Evolutionary conservation across 192 early-diverging fungal genomes (phyloP).

Genomic region (Dissophora ornata): DNA sequence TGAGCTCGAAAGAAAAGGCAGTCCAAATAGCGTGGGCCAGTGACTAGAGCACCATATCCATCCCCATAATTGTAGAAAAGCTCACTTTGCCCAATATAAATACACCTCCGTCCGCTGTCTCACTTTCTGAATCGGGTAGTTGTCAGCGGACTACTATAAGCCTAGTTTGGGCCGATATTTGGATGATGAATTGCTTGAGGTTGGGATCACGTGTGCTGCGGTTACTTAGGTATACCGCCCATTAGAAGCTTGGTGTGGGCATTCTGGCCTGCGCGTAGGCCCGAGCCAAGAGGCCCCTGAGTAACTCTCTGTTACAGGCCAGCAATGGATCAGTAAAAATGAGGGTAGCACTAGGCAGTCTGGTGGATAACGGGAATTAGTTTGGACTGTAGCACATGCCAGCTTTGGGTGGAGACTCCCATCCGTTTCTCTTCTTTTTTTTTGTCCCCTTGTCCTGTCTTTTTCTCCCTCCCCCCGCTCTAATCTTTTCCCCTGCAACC

Average conservation of each 20-base stretch:
- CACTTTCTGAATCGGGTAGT: conserved; percentile 51
- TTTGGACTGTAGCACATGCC: conserved; percentile 52
- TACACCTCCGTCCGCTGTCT: too few relatives aligned
- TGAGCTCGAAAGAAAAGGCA: too few relatives aligned
- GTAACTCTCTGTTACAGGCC: conserved; percentile 52
- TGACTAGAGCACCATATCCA: too few relatives aligned
- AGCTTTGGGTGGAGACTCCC: conserved; percentile 52
- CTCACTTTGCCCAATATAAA: too few relatives aligned
- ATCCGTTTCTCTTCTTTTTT: conserved; percentile 40
- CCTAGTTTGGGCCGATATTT: conserved; percentile 47
- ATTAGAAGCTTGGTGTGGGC: conserved; percentile 53
- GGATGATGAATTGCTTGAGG: conserved; percentile 49
- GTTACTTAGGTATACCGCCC: conserved; percentile 56
- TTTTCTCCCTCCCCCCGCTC: too few relatives aligned
- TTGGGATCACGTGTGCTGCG: conserved; percentile 35
- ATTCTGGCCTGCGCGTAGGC: conserved; percentile 47
- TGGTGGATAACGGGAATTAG: conserved; percentile 53
- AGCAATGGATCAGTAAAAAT: conserved; percentile 55
- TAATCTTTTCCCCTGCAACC: too few relatives aligned
- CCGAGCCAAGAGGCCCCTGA: conserved; percentile 48
- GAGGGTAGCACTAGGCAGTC: conserved; percentile 56
- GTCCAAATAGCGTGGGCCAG: too few relatives aligned
- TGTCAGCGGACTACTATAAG: conserved; percentile 42
- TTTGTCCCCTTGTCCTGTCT: neutral
- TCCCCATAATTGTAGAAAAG: too few relatives aligned